phyloP scores from a whole-genome alignment of 2,329 filamentous ascomycete genomes.

The Fusarium avenaceum region DNA sequence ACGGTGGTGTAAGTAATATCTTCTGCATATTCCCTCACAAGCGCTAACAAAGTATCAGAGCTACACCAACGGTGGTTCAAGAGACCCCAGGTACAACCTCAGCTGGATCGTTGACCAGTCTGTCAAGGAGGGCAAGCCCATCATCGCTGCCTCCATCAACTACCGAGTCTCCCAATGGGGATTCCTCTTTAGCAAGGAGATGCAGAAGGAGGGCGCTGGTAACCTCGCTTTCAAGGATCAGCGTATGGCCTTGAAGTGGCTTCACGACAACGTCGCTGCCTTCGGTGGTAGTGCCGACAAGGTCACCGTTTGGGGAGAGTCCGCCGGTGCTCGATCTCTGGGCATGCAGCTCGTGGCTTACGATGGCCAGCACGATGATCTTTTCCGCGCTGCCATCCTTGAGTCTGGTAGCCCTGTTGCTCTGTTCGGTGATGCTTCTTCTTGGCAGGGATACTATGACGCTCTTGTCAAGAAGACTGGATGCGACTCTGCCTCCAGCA shows the following conservation, averaged over 20 bases:
- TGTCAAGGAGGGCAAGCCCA: slow-evolving; percentile 60
- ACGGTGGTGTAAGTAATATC: slow-evolving; percentile 56
- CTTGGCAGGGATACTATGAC: slow-evolving; percentile 52
- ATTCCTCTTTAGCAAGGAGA: slow-evolving; percentile 62
- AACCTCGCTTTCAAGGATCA: slow-evolving; percentile 67
- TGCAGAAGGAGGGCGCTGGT: slow-evolving; percentile 58
- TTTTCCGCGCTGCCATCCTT: slow-evolving; percentile 67
- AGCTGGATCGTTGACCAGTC: slow-evolving; percentile 68
- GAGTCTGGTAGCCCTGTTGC: slow-evolving; percentile 61
- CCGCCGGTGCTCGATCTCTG: slow-evolving; percentile 64
- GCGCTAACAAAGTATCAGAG: slow-evolving; percentile 37
- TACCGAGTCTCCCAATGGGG: slow-evolving; percentile 66
- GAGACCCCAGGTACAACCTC: slow-evolving; percentile 68
- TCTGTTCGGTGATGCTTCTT: slow-evolving; percentile 34
- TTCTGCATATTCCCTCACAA: background rate
- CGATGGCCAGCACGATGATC: slow-evolving; percentile 64
- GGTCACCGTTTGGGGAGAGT: slow-evolving; percentile 68
- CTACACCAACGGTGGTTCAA: slow-evolving; percentile 44
- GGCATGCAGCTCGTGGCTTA: slow-evolving; percentile 66
- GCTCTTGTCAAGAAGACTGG: slow-evolving; percentile 46
- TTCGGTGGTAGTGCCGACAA: slow-evolving; percentile 63
- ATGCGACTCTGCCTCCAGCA: slow-evolving; percentile 42
- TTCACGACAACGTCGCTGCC: slow-evolving; percentile 63
- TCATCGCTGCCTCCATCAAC: slow-evolving; percentile 65
- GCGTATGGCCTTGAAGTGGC: slow-evolving; percentile 63